These are phyloP conservation scores for Puccinia coronata DNA, from an alignment of 1,284 basidiomycete species.

Conservation along the genomic window DNA sequence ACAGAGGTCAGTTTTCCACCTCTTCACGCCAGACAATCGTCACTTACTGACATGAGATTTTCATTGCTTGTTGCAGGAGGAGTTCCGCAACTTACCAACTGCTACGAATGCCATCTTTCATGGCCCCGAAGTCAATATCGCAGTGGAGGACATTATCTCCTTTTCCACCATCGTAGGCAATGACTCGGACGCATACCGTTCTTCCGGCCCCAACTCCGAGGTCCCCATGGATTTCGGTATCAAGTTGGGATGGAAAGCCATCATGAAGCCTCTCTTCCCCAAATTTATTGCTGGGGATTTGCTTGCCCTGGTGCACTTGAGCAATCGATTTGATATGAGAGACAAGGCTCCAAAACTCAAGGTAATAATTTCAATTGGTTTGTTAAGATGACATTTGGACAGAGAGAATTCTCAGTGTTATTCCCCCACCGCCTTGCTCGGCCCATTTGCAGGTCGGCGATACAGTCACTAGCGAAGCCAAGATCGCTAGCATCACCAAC, in stretches of 20 bases:
- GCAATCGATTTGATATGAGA: conserved; percentile 67
- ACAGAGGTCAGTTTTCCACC: conserved; percentile 51
- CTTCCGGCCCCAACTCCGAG: conserved; percentile 68
- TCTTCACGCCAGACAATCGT: background rate
- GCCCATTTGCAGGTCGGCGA: conserved; percentile 70
- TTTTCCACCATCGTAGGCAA: conserved; percentile 80
- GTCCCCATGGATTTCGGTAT: conserved; percentile 99
- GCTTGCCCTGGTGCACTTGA: conserved; percentile 91
- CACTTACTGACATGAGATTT: conserved; percentile 1
- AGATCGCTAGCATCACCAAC: conserved; percentile 85
- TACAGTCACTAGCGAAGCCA: conserved; percentile 83
- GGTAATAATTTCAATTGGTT: conserved; percentile 14
- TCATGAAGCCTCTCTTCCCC: conserved; percentile 98
- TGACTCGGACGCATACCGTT: conserved; percentile 72
- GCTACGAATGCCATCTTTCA: conserved; percentile 72
- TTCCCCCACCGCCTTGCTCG: background rate
- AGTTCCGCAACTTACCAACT: conserved; percentile 70
- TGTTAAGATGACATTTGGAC: background rate
- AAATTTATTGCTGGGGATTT: conserved; percentile 83
- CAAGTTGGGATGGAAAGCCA: conserved; percentile 95
- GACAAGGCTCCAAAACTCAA: conserved; percentile 42
- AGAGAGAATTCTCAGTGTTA: background rate
- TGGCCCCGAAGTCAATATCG: conserved; percentile 78
- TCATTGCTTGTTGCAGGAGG: conserved; percentile 61
- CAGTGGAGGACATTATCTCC: conserved; percentile 73